Base-by-base conservation (phyloP, 2,329 filamentous ascomycete genomes). In the Penicillium freii region DNA sequence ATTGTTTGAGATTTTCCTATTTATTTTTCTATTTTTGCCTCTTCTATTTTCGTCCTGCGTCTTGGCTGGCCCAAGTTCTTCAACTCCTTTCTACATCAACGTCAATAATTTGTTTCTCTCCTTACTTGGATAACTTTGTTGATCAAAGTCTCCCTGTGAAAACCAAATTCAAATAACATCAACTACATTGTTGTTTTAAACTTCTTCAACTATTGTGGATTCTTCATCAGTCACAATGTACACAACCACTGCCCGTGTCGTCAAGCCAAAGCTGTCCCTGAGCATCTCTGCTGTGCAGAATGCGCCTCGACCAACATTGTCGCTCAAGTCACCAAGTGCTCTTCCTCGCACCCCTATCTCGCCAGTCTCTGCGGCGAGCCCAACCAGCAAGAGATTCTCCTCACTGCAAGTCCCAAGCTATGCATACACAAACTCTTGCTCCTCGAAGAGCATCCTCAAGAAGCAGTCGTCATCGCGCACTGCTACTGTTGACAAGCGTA, bases 361-460 rank as follows among this genome's bases (percentile, higher is more conserved):
- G 9, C 77, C 76, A 19, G 70, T 72, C n/a, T 71, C 75, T 23
- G 66, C 74, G 7, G 65, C 73, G 15, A 79, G 75, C 53, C 78
- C 78, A 5, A 74, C 73, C 27, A 66, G 66, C 54, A 71, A 72
- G 62, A 78, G 77, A n/a, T 75, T 76, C 65, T 74, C 75, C 19
- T 72, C 75, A 17, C 60, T 76, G 44, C 69, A 72, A 51, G 71
- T 77, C 39, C 72, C 75, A 23, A 70, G 68, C 31, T 79, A 77
- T 61, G 63, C 69, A 29, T 81, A 81, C 63, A 68, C 66, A 60
- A 79, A 80, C 65, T 69, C 73, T 21, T 75, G 77, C 63, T 73
- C 74, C 1, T 73, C 76, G 23, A 79, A 78, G 68, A 77, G 77
- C 63, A 80, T 81, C 54, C 73, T 80, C 55, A 80, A 80, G 71